phyloP scores from a whole-genome alignment of 106 monocot species.

The Phalaenopsis aphrodite region DNA sequence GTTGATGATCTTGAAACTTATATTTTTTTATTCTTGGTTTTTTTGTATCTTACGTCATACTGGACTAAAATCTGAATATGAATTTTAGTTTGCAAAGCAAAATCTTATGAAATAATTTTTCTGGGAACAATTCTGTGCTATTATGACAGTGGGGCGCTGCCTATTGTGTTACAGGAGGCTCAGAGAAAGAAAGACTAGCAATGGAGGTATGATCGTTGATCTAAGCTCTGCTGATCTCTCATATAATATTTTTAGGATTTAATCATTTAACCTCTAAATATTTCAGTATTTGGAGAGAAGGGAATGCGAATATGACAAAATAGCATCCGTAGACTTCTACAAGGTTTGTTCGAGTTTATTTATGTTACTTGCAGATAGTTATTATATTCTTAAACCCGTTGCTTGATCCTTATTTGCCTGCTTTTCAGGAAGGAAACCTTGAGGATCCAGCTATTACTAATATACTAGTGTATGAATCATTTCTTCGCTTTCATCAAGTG shows the following conservation, averaged over 20 bases:
- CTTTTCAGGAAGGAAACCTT: slow-evolving; percentile 45
- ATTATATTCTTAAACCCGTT: not conserved
- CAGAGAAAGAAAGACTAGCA: slow-evolving; percentile 51
- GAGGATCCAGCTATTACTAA: slow-evolving; percentile 40
- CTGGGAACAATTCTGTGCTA: not conserved
- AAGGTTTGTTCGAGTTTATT: slow-evolving; percentile 27
- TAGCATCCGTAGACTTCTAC: slow-evolving; percentile 52
- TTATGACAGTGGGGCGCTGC: slow-evolving; percentile 72
- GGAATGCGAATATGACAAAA: slow-evolving; percentile 78
- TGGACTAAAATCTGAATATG: not conserved
- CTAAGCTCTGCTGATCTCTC: not conserved
- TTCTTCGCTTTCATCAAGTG: not conserved
- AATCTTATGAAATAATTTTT: not conserved
- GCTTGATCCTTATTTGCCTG: not conserved
- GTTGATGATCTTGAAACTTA: not conserved
- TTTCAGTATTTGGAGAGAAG: slow-evolving; percentile 73
- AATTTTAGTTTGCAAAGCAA: not conserved
- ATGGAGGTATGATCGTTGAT: slow-evolving; percentile 38
- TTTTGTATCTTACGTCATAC: not conserved
- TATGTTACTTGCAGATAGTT: not conserved
- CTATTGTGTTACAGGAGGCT: slow-evolving; percentile 54
- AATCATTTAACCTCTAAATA: not conserved
- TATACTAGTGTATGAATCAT: slow-evolving; percentile 56
- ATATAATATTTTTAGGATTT: not conserved
- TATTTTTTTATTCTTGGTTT: not conserved